phyloP scores from a whole-genome alignment of 352 stramenopile species.

The Globisporangium middletonii region DNA sequence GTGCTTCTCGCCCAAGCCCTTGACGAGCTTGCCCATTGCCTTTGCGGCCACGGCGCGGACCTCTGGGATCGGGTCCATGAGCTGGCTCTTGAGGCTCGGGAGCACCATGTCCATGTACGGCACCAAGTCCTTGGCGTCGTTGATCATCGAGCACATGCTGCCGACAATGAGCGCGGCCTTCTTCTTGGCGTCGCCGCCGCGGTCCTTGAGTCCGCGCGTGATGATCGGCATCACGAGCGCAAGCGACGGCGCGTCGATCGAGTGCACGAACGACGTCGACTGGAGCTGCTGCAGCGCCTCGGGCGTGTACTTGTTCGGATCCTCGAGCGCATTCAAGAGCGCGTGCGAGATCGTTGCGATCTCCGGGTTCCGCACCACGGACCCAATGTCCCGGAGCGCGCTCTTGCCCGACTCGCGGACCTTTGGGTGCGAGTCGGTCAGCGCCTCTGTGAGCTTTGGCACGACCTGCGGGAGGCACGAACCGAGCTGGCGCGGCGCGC shows the following conservation, averaged over 20 bases:
- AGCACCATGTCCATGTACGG: slow-evolving; percentile 98
- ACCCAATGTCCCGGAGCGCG: slow-evolving; percentile 96
- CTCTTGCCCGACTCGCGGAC: slow-evolving; percentile 95
- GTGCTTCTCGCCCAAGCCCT: slow-evolving; percentile 94
- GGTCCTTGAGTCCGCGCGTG: slow-evolving; percentile 96
- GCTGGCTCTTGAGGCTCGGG: slow-evolving; percentile 92
- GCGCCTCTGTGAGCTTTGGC: slow-evolving; percentile 95
- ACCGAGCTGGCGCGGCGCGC: slow-evolving; percentile 98
- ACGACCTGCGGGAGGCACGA: slow-evolving; percentile 98
- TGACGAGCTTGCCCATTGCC: slow-evolving; percentile 93
- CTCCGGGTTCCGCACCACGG: slow-evolving; percentile 99
- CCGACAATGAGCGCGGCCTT: slow-evolving; percentile 98
- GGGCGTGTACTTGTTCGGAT: slow-evolving; percentile 90
- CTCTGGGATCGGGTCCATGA: slow-evolving; percentile 93
- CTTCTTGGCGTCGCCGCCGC: slow-evolving; percentile 96
- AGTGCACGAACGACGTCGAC: slow-evolving; percentile 98
- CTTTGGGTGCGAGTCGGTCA: slow-evolving; percentile 98
- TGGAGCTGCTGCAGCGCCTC: slow-evolving; percentile 96
- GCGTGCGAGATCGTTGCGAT: slow-evolving; percentile 93
- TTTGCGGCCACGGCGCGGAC: slow-evolving; percentile 94
- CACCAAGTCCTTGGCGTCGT: slow-evolving; percentile 95
- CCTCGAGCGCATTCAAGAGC: slow-evolving; percentile 95
- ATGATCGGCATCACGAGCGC: slow-evolving; percentile 99
- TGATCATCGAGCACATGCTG: slow-evolving; percentile 99
- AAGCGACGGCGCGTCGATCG: slow-evolving; percentile 98